Percentiles rank a stretch among this genome's conserved stretches.
These are phyloP conservation scores for Geotrichum cucujoidarum DNA, from an alignment of 1,139 yeast genomes.

Conservation along the genomic window DNA sequence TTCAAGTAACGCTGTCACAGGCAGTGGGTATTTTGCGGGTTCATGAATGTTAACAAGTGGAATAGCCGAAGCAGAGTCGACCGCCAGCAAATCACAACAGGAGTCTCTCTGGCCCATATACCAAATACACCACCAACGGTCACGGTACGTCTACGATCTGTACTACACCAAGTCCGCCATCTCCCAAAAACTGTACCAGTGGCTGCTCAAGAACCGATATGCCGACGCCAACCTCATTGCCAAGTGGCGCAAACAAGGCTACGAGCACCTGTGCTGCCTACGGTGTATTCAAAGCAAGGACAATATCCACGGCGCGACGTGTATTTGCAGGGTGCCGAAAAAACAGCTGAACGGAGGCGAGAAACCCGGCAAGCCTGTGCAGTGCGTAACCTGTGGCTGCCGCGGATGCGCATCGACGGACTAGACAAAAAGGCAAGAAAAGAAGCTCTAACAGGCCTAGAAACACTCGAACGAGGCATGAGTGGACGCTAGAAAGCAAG, in stretches of 20 bases:
- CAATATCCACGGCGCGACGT: slow-evolving; percentile 60
- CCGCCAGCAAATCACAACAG: slow-evolving; percentile 39
- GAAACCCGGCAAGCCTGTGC: slow-evolving; percentile 37
- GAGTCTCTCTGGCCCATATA: slow-evolving; percentile 70
- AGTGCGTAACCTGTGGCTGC: slow-evolving; percentile 87
- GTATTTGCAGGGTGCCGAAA: slow-evolving; percentile 79
- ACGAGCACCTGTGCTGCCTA: slow-evolving; percentile 80
- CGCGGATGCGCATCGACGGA: slow-evolving; percentile 84
- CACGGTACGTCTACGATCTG: slow-evolving; percentile 70
- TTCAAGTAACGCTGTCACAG: too few species aligned
- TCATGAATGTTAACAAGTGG: slow-evolving; percentile 15
- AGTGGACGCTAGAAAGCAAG: too few species aligned
- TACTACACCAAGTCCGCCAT: slow-evolving; percentile 67
- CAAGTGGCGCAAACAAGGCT: slow-evolving; percentile 89
- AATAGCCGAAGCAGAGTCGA: slow-evolving; percentile 27
- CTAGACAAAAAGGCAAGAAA: slow-evolving; percentile 30
- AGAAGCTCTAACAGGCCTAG: slow-evolving; percentile 23
- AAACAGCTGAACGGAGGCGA: slow-evolving; percentile 18
- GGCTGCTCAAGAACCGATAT: slow-evolving; percentile 64
- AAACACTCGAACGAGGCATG: too few species aligned
- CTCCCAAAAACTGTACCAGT: slow-evolving; percentile 64
- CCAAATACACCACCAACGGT: slow-evolving; percentile 66
- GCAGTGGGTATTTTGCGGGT: too few species aligned
- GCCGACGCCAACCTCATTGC: slow-evolving; percentile 72
- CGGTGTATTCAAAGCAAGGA: slow-evolving; percentile 68